Evolutionary conservation across 75 land plant species (phyloP), one percentile per base, ranked within the genome.

Genomic region (Pseudotsuga menziesii): DNA sequence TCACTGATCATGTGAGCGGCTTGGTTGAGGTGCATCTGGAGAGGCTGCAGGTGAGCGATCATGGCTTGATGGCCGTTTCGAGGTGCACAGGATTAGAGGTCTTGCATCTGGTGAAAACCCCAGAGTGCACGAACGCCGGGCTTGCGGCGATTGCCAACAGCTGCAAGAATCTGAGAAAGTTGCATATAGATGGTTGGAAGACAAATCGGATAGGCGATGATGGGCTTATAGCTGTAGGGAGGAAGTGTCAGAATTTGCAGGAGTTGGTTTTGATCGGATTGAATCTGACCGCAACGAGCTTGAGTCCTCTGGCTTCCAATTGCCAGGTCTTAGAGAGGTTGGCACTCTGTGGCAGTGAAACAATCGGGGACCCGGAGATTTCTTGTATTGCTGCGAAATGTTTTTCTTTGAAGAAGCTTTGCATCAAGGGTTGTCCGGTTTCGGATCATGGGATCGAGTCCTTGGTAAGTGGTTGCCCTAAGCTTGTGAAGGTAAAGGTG

Each of bases 341-440:
- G 60, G 88, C 86, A 11, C 62, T 86, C 17, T 86, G 88, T 82
- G 78, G 76, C 55, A 86, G 86, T 57, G 83, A 86, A 4, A 80
- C 80, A 4, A 81, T 86, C 58, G 88, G 88, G 44, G 88, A 86
- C 69, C 25, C 72, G 4, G 88, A 86, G 60, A 80, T 86, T 16
- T 66, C 86, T n/a, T 83, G 82, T 58, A 75, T 83, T 5, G 83
- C 83, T 13, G 75, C 29, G 25, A 83, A 66, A 55, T 83, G 76
- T 73, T 57, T 29, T 23, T 78, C 82, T 54, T 75, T 86, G 83
- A 86, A 80, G 75, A 86, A 80, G 62, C 78, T 86, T 4, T 86
- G 88, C 75, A 83, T 86, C 64, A 86, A 83, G 83, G 77, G 76
- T 26, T 86, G 88, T 59, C 88, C 88, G 4, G 83, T 86, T 57